Base-by-base conservation (phyloP, 2,329 filamentous ascomycete genomes). In the Botrytis pseudocinerea region DNA sequence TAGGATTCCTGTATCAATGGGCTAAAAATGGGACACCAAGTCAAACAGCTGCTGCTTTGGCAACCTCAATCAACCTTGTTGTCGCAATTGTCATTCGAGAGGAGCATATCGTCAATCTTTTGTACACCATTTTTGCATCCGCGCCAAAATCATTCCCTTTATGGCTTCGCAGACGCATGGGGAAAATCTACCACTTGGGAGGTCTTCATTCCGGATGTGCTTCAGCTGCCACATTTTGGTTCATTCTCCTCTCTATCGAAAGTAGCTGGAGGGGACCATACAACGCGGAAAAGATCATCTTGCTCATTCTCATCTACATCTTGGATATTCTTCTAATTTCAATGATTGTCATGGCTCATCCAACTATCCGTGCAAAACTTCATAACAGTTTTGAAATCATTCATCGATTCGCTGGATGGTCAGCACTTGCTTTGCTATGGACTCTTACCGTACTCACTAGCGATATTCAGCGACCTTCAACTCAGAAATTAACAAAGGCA, bases 361-460 rank as follows among this genome's bases (percentile, higher is more conserved):
- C 92, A 4, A 80, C 81, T 16, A 85, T 94, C 76, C 89, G 92
- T 35, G 84, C 85, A 76, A 86, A 84, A 64, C 84, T 86, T 75
- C 92, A 94, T 83, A 87, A 94, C 81, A 81, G 86, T 73, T 94
- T 93, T 79, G 92, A 94, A 82, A 82, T 88, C 65, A 87, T 87
- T 64, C 92, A 94, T 82, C 90, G 92, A 65, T 94, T 92, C 80
- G 87, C 87, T 8, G 92, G 91, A n/a, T 94, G 92, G 92, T 84
- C 86, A 18, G 85, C 88, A 16, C 83, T 94, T 9, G 84, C 82
- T 2, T 82, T 93, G 46, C 90, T 94, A 79, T 92, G 92, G 87
- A 85, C 83, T 0, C 87, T 92, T 74, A 85, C 87, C 14, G 79
- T 92, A 60, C 82, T 92, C 16, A 82, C 88, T 48, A 82, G 85